Conservation (phyloP, 2,329 filamentous ascomycete species). For the Calycina herbarum region DNA sequence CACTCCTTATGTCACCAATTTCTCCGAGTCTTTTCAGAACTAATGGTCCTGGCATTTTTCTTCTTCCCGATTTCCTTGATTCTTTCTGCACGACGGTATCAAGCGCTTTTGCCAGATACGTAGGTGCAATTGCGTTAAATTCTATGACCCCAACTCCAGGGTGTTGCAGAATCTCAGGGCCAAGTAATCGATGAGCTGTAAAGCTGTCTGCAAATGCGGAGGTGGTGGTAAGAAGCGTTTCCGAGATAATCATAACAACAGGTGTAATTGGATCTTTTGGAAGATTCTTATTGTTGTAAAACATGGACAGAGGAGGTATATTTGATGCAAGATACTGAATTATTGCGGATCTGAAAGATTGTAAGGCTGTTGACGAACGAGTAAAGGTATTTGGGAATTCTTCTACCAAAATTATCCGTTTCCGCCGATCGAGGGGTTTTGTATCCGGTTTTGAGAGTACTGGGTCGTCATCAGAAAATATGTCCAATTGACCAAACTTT, state of each 20-base stretch:
- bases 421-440: slow-evolving; percentile 36
- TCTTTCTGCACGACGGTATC: slow-evolving; percentile 83
- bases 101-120: slow-evolving; percentile 80
- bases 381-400: slow-evolving; percentile 79
- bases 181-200: slow-evolving; percentile 85
- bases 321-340: slow-evolving; percentile 72
- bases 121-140: slow-evolving; percentile 89
- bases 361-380: slow-evolving; percentile 61
- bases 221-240: slow-evolving; percentile 82
- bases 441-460: slow-evolving; percentile 34
- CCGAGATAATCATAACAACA: slow-evolving; percentile 86
- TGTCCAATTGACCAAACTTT: slow-evolving; percentile 72
- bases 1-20: slow-evolving; percentile 87
- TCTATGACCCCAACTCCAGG: slow-evolving; percentile 78
- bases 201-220: slow-evolving; percentile 87
- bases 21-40: slow-evolving; percentile 80
- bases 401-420: slow-evolving; percentile 71
- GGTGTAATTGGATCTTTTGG: slow-evolving; percentile 58
- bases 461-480: slow-evolving; percentile 34
- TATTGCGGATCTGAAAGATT: slow-evolving; percentile 73
- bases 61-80: slow-evolving; percentile 72
- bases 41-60: slow-evolving; percentile 72
- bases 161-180: slow-evolving; percentile 81
- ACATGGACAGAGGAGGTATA: slow-evolving; percentile 55
- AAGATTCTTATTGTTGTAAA: slow-evolving; percentile 36